Percentiles rank a stretch among this genome's conserved stretches.
Conservation (phyloP, 1,284 basidiomycete genomes). For the Thelephora terrestris region DNA sequence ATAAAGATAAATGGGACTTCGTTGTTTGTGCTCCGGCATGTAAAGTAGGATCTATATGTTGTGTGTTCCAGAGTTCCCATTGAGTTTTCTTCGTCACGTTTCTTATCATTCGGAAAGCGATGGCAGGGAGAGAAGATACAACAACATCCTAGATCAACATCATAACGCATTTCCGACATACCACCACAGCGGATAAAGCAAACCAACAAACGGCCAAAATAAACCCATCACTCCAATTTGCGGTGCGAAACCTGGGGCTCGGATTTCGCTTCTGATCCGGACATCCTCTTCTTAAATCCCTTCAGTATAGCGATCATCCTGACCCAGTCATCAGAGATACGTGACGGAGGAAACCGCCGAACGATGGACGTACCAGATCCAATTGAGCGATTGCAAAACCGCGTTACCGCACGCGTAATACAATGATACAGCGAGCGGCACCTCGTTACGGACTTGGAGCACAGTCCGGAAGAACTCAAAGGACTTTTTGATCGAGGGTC, state of each 20-base stretch:
- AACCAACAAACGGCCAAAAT: background rate
- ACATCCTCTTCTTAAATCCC: constrained; percentile 47
- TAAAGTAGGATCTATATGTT: too few species aligned
- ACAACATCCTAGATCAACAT: too few species aligned
- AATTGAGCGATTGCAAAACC: constrained; percentile 54
- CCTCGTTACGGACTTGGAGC: constrained; percentile 33
- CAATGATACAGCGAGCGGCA: constrained; percentile 37
- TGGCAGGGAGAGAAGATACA: too few species aligned
- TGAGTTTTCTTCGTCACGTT: too few species aligned
- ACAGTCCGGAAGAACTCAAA: constrained; percentile 51
- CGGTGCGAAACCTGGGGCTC: constrained; percentile 3
- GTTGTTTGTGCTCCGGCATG: too few species aligned
- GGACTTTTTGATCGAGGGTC: constrained; percentile 31
- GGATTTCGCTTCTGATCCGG: constrained; percentile 13
- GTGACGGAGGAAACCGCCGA: background rate
- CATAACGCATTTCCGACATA: too few species aligned
- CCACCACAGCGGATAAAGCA: background rate
- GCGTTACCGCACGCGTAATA: constrained; percentile 48
- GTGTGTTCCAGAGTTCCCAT: too few species aligned
- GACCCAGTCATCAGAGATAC: background rate
- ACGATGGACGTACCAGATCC: constrained; percentile 47
- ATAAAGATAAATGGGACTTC: too few species aligned
- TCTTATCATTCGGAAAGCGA: too few species aligned
- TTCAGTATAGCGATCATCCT: constrained; percentile 64
- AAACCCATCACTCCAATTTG: background rate